Evolutionary conservation across 228 moss, liverwort and hornwort genomes (phyloP).

Genomic region (Sphagnum fallax): DNA sequence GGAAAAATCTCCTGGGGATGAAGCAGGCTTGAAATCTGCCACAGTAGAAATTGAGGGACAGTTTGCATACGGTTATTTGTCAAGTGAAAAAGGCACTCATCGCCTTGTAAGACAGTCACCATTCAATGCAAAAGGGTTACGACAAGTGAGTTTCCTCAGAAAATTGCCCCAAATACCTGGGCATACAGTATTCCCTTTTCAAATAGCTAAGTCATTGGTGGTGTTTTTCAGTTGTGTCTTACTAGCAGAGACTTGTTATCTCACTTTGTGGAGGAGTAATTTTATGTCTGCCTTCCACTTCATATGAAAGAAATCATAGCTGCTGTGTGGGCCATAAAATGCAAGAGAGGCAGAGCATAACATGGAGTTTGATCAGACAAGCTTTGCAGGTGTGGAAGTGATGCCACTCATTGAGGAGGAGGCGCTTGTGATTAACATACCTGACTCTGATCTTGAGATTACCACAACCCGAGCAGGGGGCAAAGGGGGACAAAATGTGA

Average conservation of each 20-base stretch:
- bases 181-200: neutral
- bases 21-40: slow-evolving; percentile 96
- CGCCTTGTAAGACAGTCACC: slow-evolving; percentile 93
- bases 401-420: slow-evolving; percentile 96
- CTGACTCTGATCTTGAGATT: slow-evolving; percentile 80
- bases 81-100: slow-evolving; percentile 94
- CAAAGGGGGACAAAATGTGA: slow-evolving; percentile 97
- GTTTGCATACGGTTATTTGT: slow-evolving; percentile 85
- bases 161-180: neutral
- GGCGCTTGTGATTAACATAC: slow-evolving; percentile 70
- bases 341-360: neutral
- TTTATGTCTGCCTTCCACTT: too few species aligned
- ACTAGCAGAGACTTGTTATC: too few species aligned
- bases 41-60: slow-evolving; percentile 83
- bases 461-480: slow-evolving; percentile 89
- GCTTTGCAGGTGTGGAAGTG: slow-evolving; percentile 96
- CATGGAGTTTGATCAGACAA: slow-evolving; percentile 44
- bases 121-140: slow-evolving; percentile 89
- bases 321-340: too few species aligned
- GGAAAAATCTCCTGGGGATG: slow-evolving; percentile 81
- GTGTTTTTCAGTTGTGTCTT: too few species aligned
- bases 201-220: too few species aligned
- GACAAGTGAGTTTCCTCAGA: slow-evolving; percentile 29
- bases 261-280: too few species aligned
- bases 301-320: too few species aligned